Conservation (phyloP, 106 monocot species). For the Dendrobium officinale region DNA sequence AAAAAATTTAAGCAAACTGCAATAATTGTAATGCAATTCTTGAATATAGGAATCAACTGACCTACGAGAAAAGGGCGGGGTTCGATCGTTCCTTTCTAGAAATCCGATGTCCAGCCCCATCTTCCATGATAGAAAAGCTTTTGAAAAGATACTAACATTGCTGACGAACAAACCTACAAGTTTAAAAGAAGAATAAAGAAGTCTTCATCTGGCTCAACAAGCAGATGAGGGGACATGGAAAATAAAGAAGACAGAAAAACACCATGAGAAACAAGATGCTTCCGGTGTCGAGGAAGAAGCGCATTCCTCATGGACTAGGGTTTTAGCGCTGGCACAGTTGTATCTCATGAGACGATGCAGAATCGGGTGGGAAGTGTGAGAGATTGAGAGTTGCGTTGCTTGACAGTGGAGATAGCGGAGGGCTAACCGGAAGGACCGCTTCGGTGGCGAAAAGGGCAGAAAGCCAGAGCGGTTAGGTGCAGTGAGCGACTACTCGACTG, state of each 20-base stretch:
- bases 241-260: constrained; percentile 1
- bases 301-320: constrained; percentile 7
- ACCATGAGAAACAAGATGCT: not conserved
- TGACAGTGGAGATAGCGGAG: not conserved
- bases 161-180: not conserved
- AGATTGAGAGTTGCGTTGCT: not conserved
- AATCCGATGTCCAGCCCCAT: not conserved
- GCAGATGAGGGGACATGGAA: not conserved
- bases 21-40: not conserved
- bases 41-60: not conserved
- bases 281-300: not conserved
- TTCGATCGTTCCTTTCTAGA: not conserved
- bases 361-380: not conserved
- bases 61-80: not conserved
- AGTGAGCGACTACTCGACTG: too few relatives aligned
- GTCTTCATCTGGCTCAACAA: not conserved
- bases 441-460: too few relatives aligned
- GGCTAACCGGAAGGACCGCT: not conserved
- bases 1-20: not conserved
- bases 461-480: too few relatives aligned
- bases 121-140: not conserved
- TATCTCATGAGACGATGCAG: constrained; percentile 3
- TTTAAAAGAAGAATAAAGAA: not conserved
- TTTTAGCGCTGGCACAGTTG: not conserved
- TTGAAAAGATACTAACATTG: not conserved